Evolutionary conservation across 2,329 filamentous ascomycete species (phyloP).

Genomic region (Aspergillus sp.): DNA sequence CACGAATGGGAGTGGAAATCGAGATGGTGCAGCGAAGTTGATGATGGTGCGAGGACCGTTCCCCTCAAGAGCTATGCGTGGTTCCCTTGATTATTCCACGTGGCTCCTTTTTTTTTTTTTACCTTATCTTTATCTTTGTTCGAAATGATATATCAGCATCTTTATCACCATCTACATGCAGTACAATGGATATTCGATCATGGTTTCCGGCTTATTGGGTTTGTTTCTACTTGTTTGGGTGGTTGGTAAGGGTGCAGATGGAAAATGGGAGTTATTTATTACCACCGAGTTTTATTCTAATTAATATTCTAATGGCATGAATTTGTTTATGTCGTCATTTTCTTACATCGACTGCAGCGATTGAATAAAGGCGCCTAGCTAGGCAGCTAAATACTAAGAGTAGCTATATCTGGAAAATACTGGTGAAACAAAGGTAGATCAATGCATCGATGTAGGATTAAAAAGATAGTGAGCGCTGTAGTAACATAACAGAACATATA

Average conservation of each 20-base stretch:
- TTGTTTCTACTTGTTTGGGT: not conserved
- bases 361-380: too few species aligned
- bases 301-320: not conserved
- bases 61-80: slow-evolving; percentile 42
- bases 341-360: not conserved
- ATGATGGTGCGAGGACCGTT: slow-evolving; percentile 46
- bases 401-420: not conserved
- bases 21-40: slow-evolving; percentile 69
- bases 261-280: slow-evolving; percentile 10
- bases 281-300: not conserved
- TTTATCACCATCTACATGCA: not conserved
- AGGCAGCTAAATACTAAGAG: not conserved
- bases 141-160: not conserved
- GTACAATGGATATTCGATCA: not conserved
- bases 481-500: not conserved
- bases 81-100: slow-evolving; percentile 31
- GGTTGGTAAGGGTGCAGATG: not conserved
- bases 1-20: slow-evolving; percentile 71
- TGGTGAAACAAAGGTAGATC: not conserved
- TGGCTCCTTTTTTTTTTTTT: not conserved
- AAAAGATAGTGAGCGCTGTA: not conserved
- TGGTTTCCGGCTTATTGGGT: not conserved
- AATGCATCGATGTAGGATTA: not conserved
- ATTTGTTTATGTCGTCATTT: not conserved
- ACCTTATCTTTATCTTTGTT: not conserved